Evolutionary conservation across 805 yeast species (phyloP).

Genomic region (Candida andamanensis): DNA sequence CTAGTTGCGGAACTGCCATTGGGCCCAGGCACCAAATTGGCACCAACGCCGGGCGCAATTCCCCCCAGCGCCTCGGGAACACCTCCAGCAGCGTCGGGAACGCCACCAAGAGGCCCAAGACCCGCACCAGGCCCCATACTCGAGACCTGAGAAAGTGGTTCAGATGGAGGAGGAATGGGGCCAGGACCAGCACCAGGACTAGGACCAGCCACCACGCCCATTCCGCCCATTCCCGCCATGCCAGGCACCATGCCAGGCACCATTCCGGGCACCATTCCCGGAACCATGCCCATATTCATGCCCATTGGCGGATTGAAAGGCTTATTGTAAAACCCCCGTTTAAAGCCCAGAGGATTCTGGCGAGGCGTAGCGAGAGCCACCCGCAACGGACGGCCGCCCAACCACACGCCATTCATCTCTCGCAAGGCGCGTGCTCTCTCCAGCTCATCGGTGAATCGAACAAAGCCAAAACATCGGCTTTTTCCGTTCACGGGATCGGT

Average conservation of each 20-base stretch:
- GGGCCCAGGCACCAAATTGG: too few relatives aligned
- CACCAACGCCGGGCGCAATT: too few relatives aligned
- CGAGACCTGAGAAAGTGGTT: constrained; percentile 1
- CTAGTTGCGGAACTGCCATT: background rate
- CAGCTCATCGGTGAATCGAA: constrained; percentile 63
- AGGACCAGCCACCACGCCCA: too few relatives aligned
- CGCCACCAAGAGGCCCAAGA: background rate
- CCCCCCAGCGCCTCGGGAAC: background rate
- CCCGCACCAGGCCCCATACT: background rate
- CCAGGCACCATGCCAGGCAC: background rate
- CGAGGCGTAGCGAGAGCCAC: constrained; percentile 80
- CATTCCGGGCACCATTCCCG: background rate
- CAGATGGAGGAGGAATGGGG: constrained; percentile 1
- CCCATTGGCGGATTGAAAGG: background rate
- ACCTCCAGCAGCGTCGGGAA: constrained; percentile 2
- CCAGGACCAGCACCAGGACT: background rate
- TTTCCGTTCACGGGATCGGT: constrained; percentile 78
- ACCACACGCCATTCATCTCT: constrained; percentile 77
- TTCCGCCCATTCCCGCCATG: too few relatives aligned
- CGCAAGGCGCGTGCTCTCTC: constrained; percentile 64
- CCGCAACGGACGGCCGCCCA: constrained; percentile 71
- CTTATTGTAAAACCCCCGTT: constrained; percentile 1
- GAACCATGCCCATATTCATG: background rate
- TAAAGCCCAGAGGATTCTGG: constrained; percentile 19
- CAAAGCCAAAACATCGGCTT: constrained; percentile 77